Percentiles rank a stretch among this genome's conserved stretches.
phyloP scores from a whole-genome alignment of 192 early-diverging fungal genomes.

The Coemansia sp. region DNA sequence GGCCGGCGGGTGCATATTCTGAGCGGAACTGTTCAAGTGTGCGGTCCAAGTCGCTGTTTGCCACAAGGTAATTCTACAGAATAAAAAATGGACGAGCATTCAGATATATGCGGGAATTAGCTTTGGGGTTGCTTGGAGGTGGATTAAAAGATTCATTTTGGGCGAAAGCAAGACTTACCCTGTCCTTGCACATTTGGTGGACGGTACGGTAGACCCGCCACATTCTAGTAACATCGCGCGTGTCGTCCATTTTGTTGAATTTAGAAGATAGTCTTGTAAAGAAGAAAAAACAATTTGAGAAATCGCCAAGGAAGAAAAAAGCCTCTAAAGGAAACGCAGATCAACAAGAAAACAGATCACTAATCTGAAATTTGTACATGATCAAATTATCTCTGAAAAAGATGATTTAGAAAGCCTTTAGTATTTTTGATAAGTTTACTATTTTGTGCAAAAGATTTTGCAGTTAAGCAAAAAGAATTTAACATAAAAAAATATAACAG shows the following conservation, averaged over 20 bases:
- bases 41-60: slow-evolving; percentile 76
- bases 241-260: slow-evolving; percentile 12
- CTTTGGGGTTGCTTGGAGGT: too few species aligned
- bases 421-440: too few species aligned
- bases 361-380: too few species aligned
- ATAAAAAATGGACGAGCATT: too few species aligned
- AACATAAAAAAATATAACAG: too few species aligned
- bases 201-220: slow-evolving; percentile 87
- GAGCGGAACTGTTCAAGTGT: slow-evolving; percentile 76
- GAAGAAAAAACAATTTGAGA: slow-evolving; percentile 1
- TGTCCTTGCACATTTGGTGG: slow-evolving; percentile 84
- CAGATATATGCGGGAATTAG: too few species aligned
- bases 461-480: too few species aligned
- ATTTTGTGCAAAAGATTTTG: too few species aligned
- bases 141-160: not conserved
- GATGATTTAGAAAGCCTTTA: too few species aligned
- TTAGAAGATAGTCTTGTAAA: not conserved
- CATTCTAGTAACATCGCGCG: slow-evolving; percentile 67
- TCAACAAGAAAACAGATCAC: too few species aligned
- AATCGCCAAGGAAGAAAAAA: not conserved
- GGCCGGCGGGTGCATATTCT: slow-evolving; percentile 66
- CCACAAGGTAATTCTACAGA: slow-evolving; percentile 75
- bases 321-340: too few species aligned
- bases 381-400: too few species aligned
- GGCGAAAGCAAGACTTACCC: slow-evolving; percentile 52